These are phyloP conservation scores for Ulvella scutata DNA, from an alignment of 139 green algal species.

Conservation along the genomic window DNA sequence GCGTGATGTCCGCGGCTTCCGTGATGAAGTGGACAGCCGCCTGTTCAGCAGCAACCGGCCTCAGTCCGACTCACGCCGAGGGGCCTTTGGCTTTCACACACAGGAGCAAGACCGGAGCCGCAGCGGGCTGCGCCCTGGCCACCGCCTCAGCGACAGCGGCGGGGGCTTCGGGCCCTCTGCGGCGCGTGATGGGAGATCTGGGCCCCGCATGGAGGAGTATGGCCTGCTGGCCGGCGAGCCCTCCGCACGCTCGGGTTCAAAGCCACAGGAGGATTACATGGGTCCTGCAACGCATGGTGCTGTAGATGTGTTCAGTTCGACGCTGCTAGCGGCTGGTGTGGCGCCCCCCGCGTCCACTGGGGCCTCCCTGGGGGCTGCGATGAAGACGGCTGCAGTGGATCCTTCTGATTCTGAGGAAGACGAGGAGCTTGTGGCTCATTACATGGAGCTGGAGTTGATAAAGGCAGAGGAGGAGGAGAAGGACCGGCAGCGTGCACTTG, in stretches of 20 bases:
- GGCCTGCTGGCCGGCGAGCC: neutral
- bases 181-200: neutral
- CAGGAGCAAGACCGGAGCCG: neutral
- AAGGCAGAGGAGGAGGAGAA: neutral
- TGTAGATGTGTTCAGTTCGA: neutral
- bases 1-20: too few relatives aligned
- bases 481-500: neutral
- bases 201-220: neutral
- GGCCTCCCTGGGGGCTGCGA: too few relatives aligned
- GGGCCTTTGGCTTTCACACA: neutral
- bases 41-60: neutral
- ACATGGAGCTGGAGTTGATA: neutral
- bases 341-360: too few relatives aligned
- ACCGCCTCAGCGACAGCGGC: neutral
- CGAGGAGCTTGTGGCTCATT: neutral
- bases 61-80: neutral
- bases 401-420: neutral
- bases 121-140: neutral
- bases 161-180: too few relatives aligned
- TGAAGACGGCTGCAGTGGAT: too few relatives aligned
- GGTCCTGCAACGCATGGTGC: neutral
- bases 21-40: neutral
- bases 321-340: too few relatives aligned
- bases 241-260: neutral
- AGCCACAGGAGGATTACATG: neutral